A percentile compares a stretch with the other conserved stretches of the same genome.
These are phyloP conservation scores for Amaranthus hypochondriacus DNA, from an alignment of 148 eudicot genomes.

Conservation along the genomic window DNA sequence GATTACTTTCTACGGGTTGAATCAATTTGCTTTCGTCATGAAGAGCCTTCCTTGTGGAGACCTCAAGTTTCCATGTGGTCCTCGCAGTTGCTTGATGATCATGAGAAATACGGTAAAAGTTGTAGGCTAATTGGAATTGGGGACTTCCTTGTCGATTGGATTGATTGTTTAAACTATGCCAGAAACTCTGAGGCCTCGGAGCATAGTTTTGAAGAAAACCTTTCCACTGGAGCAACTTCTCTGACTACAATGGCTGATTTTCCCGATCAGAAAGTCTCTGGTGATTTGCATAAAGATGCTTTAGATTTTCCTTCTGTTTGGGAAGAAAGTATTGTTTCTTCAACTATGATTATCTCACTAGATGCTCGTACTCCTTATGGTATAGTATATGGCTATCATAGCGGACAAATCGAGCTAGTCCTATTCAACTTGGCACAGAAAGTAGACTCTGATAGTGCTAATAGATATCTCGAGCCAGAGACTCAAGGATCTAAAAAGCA, in stretches of 20 bases:
- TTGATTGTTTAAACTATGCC: slow-evolving; percentile 21
- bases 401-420: slow-evolving; percentile 77
- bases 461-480: slow-evolving; percentile 28
- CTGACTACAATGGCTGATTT: slow-evolving; percentile 5
- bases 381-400: slow-evolving; percentile 78
- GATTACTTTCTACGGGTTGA: slow-evolving; percentile 58
- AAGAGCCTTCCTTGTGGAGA: slow-evolving; percentile 69
- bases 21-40: slow-evolving; percentile 49
- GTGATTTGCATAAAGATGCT: slow-evolving; percentile 27
- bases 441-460: slow-evolving; percentile 24
- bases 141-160: slow-evolving; percentile 44
- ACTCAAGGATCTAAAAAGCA: slow-evolving; percentile 41
- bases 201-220: slow-evolving; percentile 11
- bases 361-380: slow-evolving; percentile 55
- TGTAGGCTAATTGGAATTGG: slow-evolving; percentile 59
- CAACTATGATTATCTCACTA: slow-evolving; percentile 88
- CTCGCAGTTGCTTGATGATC: slow-evolving; percentile 30
- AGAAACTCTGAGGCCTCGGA: slow-evolving; percentile 16
- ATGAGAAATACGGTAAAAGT: slow-evolving; percentile 22
- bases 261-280: slow-evolving; percentile 18
- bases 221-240: slow-evolving; percentile 13
- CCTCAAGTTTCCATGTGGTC: slow-evolving; percentile 78
- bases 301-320: slow-evolving; percentile 25
- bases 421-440: slow-evolving; percentile 41
- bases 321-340: slow-evolving; percentile 47